These are phyloP conservation scores for Laguncularia racemosa DNA, from an alignment of 345 rosid genomes.

Conservation along the genomic window DNA sequence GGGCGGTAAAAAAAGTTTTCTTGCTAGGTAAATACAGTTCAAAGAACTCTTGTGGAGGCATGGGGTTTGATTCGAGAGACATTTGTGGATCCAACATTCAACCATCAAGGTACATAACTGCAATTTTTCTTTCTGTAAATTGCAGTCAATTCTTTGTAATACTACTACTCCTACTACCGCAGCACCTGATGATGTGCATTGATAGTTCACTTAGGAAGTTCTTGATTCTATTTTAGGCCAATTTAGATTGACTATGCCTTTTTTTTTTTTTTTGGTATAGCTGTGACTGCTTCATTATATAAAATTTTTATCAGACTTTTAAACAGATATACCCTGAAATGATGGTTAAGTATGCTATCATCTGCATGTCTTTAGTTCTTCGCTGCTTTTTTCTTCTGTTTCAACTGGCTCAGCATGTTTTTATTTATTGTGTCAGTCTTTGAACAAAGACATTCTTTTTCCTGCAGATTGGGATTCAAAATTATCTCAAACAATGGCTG, in stretches of 20 bases:
- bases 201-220: no score
- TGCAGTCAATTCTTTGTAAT: background rate
- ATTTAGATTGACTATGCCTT: no score
- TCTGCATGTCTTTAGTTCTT: background rate
- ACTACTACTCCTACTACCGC: background rate
- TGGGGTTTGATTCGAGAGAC: slow-evolving; percentile 94
- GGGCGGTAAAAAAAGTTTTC: background rate
- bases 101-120: slow-evolving; percentile 59
- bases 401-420: background rate
- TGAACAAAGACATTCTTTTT: background rate
- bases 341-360: no score
- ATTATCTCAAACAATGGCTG: slow-evolving; percentile 88
- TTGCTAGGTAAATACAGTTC: slow-evolving; percentile 73
- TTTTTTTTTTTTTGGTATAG: no score
- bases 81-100: slow-evolving; percentile 78
- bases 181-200: background rate
- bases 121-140: background rate
- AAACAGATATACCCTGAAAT: no score
- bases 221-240: no score
- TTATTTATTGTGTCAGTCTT: background rate
- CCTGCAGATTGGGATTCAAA: slow-evolving; percentile 81
- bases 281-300: no score
- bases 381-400: background rate
- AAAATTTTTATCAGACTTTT: no score
- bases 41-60: slow-evolving; percentile 89